Base-by-base conservation (phyloP, 331 rosid species). In the Ulmus americana region DNA sequence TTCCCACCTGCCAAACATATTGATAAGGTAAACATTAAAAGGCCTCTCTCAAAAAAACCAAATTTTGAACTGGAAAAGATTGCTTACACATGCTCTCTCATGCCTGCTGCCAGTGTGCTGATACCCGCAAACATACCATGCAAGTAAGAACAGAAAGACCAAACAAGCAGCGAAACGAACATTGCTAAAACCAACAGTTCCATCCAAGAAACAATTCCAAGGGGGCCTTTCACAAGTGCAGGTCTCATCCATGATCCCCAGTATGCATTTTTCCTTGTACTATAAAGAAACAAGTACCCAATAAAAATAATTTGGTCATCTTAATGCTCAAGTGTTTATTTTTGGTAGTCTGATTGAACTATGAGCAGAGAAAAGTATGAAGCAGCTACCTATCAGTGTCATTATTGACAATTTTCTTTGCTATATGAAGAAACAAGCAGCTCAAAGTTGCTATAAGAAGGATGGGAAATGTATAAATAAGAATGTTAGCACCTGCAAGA, bases 201-300 rank as follows among this genome's bases (percentile, higher is more conserved):
- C n/a, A 69, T 65, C 76, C 76, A 64, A 5, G 95, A 72, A 20
- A 79, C 68, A 54, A 83, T 83, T 53, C 95, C 95, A 63, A 87
- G 82, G 43, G 85, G 82, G 10, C 78, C 85, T 65, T 70, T 75
- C 50, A 77, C 79, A 1, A 83, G 66, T 18, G 64, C 65, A 11
- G 91, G 85, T 52, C 76, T 55, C 70, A 57, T 79, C 95, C 86
- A 76, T 18, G 66, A 71, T 51, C 48, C 66, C 59, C 71, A 69
- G 45, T 61, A 35, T 20, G 35, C 67, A 35, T 55, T 39, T 16
- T 71, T 49, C 65, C 18, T 53, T 71, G 53, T 20, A 6, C 84
- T 72, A 44, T 6, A 56, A 5, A 54, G 16, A 48, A 67, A 64
- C 15, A 64, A 79, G 8, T 7, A 20, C 42, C 67, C 48, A 39